phyloP scores from a whole-genome alignment of 768 basidiomycete species.

The Clathrus columnatus region DNA sequence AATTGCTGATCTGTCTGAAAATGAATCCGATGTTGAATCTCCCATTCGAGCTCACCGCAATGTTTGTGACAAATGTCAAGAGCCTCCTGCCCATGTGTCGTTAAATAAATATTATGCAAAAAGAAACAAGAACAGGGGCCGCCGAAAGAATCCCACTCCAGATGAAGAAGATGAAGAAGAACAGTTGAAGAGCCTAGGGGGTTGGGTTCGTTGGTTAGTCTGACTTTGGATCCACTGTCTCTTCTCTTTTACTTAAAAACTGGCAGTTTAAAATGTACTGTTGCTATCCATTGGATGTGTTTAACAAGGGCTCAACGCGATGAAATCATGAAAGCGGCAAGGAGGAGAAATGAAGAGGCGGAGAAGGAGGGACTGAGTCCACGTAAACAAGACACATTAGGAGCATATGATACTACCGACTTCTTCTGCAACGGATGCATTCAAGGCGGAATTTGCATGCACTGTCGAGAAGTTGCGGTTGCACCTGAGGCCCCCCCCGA shows the following conservation, averaged over 20 bases:
- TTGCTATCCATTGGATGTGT: conserved; percentile 71
- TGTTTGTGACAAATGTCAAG: conserved; percentile 66
- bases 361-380: conserved; percentile 22
- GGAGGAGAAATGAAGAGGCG: conserved; percentile 23
- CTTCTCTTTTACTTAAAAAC: not conserved
- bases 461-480: conserved; percentile 52
- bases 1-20: conserved; percentile 32
- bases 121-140: conserved; percentile 29
- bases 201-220: conserved; percentile 78
- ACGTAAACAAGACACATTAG: conserved; percentile 38
- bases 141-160: conserved; percentile 34
- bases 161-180: conserved; percentile 47
- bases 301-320: conserved; percentile 56
- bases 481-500: conserved; percentile 32
- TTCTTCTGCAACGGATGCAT: conserved; percentile 71
- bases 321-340: conserved; percentile 62
- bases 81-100: conserved; percentile 46
- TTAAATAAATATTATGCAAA: conserved; percentile 28
- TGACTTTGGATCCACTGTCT: not conserved
- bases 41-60: conserved; percentile 50
- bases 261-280: conserved; percentile 64
- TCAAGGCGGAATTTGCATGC: conserved; percentile 73
- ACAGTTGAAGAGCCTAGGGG: conserved; percentile 45
- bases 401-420: conserved; percentile 55
- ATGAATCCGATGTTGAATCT: conserved; percentile 28